Percentiles rank a stretch among this genome's conserved stretches.
phyloP scores from a whole-genome alignment of 108 stramenopile species.

The Schizochytrium sp. region DNA sequence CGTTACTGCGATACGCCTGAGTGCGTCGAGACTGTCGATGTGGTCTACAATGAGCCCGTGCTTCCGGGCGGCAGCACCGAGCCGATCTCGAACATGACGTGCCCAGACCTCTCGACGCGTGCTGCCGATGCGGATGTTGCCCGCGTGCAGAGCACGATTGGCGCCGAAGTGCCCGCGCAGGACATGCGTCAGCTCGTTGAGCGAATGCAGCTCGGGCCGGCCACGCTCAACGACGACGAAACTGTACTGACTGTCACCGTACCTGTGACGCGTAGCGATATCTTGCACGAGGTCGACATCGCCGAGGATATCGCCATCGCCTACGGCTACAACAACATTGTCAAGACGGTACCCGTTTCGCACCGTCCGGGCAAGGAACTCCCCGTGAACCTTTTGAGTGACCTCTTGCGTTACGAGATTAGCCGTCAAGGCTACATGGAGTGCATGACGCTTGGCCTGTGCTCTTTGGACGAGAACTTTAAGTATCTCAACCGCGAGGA shows the following conservation, averaged over 20 bases:
- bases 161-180: constrained; percentile 63
- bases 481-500: constrained; percentile 64
- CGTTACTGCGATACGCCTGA: constrained; percentile 84
- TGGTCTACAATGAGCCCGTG: constrained; percentile 65
- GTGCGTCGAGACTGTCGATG: constrained; percentile 78
- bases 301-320: constrained; percentile 98
- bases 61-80: background rate
- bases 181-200: constrained; percentile 74
- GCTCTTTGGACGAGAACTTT: constrained; percentile 82
- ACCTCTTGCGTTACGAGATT: constrained; percentile 91
- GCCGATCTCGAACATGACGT: background rate
- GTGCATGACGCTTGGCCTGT: constrained; percentile 79
- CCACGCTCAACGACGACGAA: constrained; percentile 49
- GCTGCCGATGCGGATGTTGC: constrained; percentile 51
- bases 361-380: constrained; percentile 70
- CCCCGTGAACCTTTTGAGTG: constrained; percentile 77
- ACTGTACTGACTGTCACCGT: constrained; percentile 77
- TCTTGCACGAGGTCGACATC: constrained; percentile 93
- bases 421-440: constrained; percentile 83
- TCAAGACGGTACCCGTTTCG: constrained; percentile 67
- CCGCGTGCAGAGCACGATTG: constrained; percentile 77
- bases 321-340: constrained; percentile 96
- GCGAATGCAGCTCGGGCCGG: constrained; percentile 92
- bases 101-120: background rate
- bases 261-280: constrained; percentile 90